Evolutionary conservation across 2,329 filamentous ascomycete genomes (phyloP), one percentile per base, ranked within the genome.

Genomic region (Daldinia sp.): DNA sequence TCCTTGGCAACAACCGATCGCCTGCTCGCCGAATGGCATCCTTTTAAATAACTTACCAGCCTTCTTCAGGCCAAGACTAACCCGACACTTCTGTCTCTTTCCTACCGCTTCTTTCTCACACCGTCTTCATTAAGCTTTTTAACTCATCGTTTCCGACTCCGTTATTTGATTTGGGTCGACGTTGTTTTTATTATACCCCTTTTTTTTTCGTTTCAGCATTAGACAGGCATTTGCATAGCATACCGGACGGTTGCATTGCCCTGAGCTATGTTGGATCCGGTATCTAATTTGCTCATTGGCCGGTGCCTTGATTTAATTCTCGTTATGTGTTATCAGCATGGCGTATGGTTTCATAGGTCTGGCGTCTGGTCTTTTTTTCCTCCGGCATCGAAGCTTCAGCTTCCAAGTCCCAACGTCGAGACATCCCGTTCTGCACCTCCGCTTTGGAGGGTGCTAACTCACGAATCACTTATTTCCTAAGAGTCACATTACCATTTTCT

Each of bases 21-120:
- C 83, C 85, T 73, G 81, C 85, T 71, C 85, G 88, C 75, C 87
- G 89, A 59, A 88, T 90, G 86, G 88, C 86, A 58, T 91, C 89
- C 10, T 91, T 89, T 78, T 91, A 63, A 73, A 61, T 42, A 66
- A 65, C 6, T 5, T 18, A 48, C 20, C 13, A 39, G 37, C 54
- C 26, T 12, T 15, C n/a, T 48, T 23, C 15, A 44, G 33, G 20
- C 7, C 39, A 35, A 18, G 1, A 41, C 26, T 26, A 23, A 53
- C 15, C 23, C 30, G 64, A 62, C 64, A 60, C 51, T 41, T 18
- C n/a, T 44, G 13, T 67, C 60, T 64, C 13, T 51, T 33, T 51
- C 64, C 20, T 13, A 60, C 39, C n/a, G 15, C 60, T 35, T 51
- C 20, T 37, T 39, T 41, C 26, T 35, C 42, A 3, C 10, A 37